phyloP scores from a whole-genome alignment of 1,139 yeast species.

The Geotrichum cucujoidarum region DNA sequence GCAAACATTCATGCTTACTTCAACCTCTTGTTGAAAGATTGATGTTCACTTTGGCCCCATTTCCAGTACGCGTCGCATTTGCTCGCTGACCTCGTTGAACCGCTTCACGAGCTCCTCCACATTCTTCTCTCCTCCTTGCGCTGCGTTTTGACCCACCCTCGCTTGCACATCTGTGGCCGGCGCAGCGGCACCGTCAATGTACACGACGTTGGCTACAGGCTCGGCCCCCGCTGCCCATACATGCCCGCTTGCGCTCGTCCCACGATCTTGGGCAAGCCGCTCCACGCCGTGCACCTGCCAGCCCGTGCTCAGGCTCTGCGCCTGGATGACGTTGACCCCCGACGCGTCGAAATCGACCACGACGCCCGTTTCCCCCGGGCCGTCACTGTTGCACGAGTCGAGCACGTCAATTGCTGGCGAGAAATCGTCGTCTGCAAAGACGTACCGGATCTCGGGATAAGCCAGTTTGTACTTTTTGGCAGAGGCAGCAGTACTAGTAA shows the following conservation, averaged over 20 bases:
- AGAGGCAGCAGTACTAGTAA: not conserved
- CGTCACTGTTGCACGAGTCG: conserved; percentile 20
- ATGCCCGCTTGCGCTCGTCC: conserved; percentile 1
- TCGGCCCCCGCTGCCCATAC: conserved; percentile 21
- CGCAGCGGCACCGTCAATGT: conserved; percentile 10
- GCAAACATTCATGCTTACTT: too few species aligned
- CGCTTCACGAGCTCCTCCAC: not conserved
- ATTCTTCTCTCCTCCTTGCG: not conserved
- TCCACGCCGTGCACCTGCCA: conserved; percentile 36
- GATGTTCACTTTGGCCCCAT: too few species aligned
- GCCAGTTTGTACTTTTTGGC: conserved; percentile 15
- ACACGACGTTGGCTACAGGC: conserved; percentile 14
- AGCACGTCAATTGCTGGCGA: conserved; percentile 35
- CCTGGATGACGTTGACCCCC: conserved; percentile 30
- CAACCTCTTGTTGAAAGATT: too few species aligned
- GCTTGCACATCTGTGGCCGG: not conserved
- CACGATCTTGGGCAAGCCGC: not conserved
- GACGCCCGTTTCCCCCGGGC: conserved; percentile 16
- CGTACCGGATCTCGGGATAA: conserved; percentile 39
- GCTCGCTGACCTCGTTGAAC: not conserved
- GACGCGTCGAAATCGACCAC: conserved; percentile 38
- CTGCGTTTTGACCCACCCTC: not conserved
- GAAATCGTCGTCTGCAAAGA: conserved; percentile 39
- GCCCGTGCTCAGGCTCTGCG: conserved; percentile 36
- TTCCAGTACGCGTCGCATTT: too few species aligned